phyloP scores from a whole-genome alignment of 257 asterid genomes.

The Solanum sejunctum region DNA sequence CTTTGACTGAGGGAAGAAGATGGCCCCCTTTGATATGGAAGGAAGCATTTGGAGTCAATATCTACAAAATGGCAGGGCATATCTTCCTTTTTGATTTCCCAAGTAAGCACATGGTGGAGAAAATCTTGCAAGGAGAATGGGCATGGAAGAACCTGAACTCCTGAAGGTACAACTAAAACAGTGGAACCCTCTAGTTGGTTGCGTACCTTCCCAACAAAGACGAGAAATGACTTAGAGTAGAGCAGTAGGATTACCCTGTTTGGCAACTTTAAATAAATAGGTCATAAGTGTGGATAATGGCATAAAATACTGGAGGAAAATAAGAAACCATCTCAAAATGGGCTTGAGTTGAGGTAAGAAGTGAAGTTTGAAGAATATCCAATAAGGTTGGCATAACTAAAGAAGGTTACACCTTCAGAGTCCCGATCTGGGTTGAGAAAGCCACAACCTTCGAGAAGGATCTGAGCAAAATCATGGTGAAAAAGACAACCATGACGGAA shows the following conservation, averaged over 20 bases:
- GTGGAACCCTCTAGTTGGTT: not conserved
- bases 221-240: not conserved
- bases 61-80: not conserved
- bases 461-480: not conserved
- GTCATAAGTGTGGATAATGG: not conserved
- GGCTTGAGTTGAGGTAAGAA: not conserved
- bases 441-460: not conserved
- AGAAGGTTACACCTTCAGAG: not conserved
- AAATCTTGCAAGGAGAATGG: not conserved
- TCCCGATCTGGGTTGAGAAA: not conserved
- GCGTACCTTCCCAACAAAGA: not conserved
- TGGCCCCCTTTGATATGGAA: not conserved
- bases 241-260: not conserved
- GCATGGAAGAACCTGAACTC: not conserved
- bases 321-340: not conserved
- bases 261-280: not conserved
- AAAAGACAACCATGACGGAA: not conserved
- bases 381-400: not conserved
- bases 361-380: not conserved
- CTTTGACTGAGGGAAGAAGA: not conserved
- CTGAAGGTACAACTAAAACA: not conserved
- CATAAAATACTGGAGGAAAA: not conserved
- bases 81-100: not conserved
- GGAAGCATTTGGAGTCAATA: not conserved
- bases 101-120: not conserved